Conservation (phyloP, 306 rosid genomes). For the Notholithocarpus densiflorus region DNA sequence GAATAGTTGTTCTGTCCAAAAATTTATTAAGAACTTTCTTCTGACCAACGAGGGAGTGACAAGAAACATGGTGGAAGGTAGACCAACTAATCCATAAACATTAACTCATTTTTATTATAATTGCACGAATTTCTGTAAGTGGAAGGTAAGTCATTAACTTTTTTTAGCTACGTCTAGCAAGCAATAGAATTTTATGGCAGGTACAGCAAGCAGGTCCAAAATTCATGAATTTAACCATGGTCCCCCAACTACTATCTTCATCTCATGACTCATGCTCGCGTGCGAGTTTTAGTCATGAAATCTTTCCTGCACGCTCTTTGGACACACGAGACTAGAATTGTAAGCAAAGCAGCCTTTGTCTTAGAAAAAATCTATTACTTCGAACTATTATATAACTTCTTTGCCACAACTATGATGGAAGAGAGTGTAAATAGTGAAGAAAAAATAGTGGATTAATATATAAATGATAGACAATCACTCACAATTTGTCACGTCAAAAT, state of each 20-base stretch:
- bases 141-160: not conserved
- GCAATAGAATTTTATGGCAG: too few relatives aligned
- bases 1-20: not conserved
- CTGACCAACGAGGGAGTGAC: not conserved
- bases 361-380: too few relatives aligned
- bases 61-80: not conserved
- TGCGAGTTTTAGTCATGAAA: not conserved
- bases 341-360: not conserved
- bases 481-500: too few relatives aligned
- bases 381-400: too few relatives aligned
- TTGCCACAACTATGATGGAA: too few relatives aligned
- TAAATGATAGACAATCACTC: too few relatives aligned
- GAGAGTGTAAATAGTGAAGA: rapidly evolving
- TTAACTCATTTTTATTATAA: not conserved
- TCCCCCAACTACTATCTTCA: not conserved
- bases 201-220: not conserved
- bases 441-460: rapidly evolving
- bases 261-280: not conserved
- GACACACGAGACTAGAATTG: not conserved
- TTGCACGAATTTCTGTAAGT: not conserved
- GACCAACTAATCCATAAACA: not conserved
- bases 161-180: too few relatives aligned
- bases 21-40: not conserved
- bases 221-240: not conserved
- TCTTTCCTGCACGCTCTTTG: not conserved